Base-by-base conservation (phyloP, 306 rosid species). In the Vicia villosa region DNA sequence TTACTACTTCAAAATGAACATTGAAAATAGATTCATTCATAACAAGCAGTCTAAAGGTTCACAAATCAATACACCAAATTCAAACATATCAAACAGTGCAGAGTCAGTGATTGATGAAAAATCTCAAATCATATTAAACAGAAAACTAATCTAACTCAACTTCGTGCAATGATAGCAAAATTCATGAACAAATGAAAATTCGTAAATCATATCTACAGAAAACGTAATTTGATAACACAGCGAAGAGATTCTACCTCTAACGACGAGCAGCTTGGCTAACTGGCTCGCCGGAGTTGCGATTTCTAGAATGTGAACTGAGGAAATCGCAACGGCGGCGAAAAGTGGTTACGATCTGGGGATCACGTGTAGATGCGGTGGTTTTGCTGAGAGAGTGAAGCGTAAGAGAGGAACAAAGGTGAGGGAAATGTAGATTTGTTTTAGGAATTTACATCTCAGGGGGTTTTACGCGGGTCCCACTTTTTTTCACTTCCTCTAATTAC, bases 311-410 rank as follows among this genome's bases (percentile, higher is more conserved):
- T n/a, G 59, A 47, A 66, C 3, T 0, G 59, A 66, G 32, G 45
- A 49, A 34, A 46, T 47, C 13, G 45, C 71, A 9, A 30, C 30
- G 71, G 45, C 59, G 58, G 58, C 24, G 30, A 66, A 16, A 9
- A 45, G 45, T 10, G 59, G 26, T 47, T 37, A 11, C 17, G 59
- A 66, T 66, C 71, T 66, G 71, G 3, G 12, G 45, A 26, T 11
- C 59, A 30, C 17, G 41, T 30, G 56, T 42, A 24, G 70, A 66
- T 47, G 71, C 59, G 71, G 71, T 66, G 71, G 71, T 66, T 66
- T 65, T 16, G 45, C 10, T 63, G 37, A 41, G 67, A 61, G 68
- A 63, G 69, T 63, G 71, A 30, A 16, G 58, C 59, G 59, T 65
- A 7, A 64, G 56, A 43, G 56, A 42, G 56, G n/a, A 14, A 63